phyloP scores from a whole-genome alignment of 2,329 filamentous ascomycete genomes.

The Claviceps maximensis region DNA sequence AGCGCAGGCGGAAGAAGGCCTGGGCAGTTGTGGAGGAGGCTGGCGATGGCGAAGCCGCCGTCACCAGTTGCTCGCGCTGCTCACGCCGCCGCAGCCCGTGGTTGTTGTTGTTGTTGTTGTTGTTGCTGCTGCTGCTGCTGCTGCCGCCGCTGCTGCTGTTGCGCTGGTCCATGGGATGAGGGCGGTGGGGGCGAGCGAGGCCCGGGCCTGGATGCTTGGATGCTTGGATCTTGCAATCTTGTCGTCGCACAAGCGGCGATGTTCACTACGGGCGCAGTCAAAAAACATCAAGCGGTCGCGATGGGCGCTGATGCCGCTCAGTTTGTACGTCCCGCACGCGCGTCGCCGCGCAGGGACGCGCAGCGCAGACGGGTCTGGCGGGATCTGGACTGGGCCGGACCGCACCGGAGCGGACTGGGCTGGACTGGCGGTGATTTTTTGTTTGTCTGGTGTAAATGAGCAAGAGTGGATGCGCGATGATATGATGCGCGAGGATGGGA shows the following conservation, averaged over 20 bases:
- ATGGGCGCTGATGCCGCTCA: background rate
- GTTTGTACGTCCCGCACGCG: too few species aligned
- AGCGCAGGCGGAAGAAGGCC: constrained; percentile 33
- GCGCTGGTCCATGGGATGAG: constrained; percentile 10
- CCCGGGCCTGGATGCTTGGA: too few species aligned
- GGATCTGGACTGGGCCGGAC: too few species aligned
- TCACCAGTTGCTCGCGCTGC: background rate
- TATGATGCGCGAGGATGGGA: background rate
- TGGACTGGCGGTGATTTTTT: too few species aligned
- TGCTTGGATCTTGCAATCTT: background rate
- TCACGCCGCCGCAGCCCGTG: constrained; percentile 7
- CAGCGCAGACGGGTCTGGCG: too few species aligned
- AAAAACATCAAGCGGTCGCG: too few species aligned
- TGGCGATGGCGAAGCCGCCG: background rate
- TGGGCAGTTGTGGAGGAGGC: constrained; percentile 2
- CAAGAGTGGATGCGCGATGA: background rate
- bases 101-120: constrained; percentile 10
- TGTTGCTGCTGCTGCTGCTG: background rate
- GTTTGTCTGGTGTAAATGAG: background rate
- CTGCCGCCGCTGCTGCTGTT: constrained; percentile 19
- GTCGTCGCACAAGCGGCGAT: background rate
- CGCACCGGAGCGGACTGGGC: too few species aligned
- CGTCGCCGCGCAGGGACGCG: background rate
- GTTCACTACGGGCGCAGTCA: background rate
- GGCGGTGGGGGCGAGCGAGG: too few species aligned